Evolutionary conservation across 129 eudicot species (phyloP).

Genomic region (Kitagawia praeruptora): DNA sequence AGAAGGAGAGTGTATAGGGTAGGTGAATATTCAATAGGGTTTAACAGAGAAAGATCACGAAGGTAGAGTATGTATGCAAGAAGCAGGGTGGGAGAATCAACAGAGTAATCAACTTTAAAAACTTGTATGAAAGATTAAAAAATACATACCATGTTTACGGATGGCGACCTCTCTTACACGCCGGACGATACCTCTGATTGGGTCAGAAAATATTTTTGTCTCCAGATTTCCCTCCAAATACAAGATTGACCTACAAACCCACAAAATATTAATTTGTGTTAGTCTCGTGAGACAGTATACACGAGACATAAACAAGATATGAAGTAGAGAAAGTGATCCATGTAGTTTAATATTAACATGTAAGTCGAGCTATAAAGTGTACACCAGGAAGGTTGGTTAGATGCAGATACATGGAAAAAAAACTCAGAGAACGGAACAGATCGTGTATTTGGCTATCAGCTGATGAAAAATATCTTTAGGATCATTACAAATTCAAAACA

Average conservation of each 20-base stretch:
- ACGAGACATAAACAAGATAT: too few relatives aligned
- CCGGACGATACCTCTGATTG: slow-evolving; percentile 70
- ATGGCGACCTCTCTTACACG: slow-evolving; percentile 83
- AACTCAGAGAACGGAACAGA: too few relatives aligned
- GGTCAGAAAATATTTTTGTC: slow-evolving; percentile 73
- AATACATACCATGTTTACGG: slow-evolving; percentile 56
- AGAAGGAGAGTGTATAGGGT: background rate
- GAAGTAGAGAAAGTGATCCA: too few relatives aligned
- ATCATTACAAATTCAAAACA: too few relatives aligned
- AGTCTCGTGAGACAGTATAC: too few relatives aligned
- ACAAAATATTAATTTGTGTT: background rate
- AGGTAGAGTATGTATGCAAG: background rate
- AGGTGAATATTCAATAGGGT: background rate
- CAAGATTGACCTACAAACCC: slow-evolving; percentile 44
- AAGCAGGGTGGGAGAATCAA: background rate
- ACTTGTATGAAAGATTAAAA: background rate
- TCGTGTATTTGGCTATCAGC: too few relatives aligned
- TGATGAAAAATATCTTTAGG: too few relatives aligned
- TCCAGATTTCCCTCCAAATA: slow-evolving; percentile 95
- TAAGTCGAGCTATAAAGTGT: too few relatives aligned
- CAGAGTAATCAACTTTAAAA: too few relatives aligned
- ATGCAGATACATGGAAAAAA: too few relatives aligned
- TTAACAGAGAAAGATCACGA: background rate
- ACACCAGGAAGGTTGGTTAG: too few relatives aligned
- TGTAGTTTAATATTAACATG: too few relatives aligned